These are phyloP conservation scores for Serendipita sp. DNA, from an alignment of 768 basidiomycete genomes.

Conservation along the genomic window DNA sequence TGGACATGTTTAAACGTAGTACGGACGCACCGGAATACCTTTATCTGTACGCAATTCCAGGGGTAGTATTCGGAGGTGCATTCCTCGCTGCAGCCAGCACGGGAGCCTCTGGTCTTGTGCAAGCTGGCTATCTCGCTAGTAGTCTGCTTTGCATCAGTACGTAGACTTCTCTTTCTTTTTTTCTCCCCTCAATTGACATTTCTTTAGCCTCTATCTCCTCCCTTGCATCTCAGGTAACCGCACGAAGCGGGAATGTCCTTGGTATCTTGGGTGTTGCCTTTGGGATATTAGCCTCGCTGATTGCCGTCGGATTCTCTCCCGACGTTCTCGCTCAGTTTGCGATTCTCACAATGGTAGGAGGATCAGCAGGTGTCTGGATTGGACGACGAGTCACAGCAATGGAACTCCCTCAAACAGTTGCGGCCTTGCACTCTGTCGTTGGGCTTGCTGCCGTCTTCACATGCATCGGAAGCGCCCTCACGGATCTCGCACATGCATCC, in stretches of 20 bases:
- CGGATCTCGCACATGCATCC: slow-evolving; percentile 47
- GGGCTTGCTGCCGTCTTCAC: slow-evolving; percentile 82
- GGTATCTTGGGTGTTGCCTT: slow-evolving; percentile 74
- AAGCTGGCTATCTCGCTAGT: slow-evolving; percentile 74
- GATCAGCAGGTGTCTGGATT: slow-evolving; percentile 49
- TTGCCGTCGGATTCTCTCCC: slow-evolving; percentile 67
- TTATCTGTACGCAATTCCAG: slow-evolving; percentile 69
- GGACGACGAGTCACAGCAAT: slow-evolving; percentile 76
- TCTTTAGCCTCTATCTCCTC: slow-evolving; percentile 59
- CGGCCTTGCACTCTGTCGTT: slow-evolving; percentile 75
- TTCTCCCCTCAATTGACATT: not conserved
- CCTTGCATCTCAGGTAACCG: slow-evolving; percentile 62
- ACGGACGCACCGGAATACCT: slow-evolving; percentile 81
- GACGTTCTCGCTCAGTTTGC: slow-evolving; percentile 66
- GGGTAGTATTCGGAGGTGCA: slow-evolving; percentile 66
- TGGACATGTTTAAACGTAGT: slow-evolving; percentile 82
- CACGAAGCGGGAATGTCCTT: slow-evolving; percentile 77
- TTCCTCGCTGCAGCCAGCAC: slow-evolving; percentile 71
- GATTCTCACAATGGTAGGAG: slow-evolving; percentile 61
- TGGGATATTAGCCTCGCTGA: slow-evolving; percentile 65
- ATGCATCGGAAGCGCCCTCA: slow-evolving; percentile 63
- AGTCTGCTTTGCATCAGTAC: slow-evolving; percentile 74
- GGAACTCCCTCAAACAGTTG: slow-evolving; percentile 72
- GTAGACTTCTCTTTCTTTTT: slow-evolving; percentile 6
- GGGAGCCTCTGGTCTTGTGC: slow-evolving; percentile 72